Conservation (phyloP, 768 basidiomycete species). For the Botryobasidium botryosum region DNA sequence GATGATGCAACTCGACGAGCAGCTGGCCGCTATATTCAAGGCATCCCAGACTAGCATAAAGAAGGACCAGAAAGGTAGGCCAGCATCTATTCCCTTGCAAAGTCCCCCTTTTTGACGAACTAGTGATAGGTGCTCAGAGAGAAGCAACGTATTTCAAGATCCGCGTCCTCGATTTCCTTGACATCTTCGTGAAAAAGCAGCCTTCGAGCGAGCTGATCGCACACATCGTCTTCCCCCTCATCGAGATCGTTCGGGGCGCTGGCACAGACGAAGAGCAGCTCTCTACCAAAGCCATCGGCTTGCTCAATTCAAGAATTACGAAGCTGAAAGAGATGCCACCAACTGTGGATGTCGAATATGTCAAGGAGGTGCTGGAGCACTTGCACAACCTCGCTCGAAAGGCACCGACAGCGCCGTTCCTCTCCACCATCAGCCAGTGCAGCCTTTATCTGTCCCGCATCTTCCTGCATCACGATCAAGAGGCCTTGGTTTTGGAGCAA, state of each 20-base stretch:
- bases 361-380: constrained; percentile 34
- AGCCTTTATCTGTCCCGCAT: constrained; percentile 52
- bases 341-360: constrained; percentile 28
- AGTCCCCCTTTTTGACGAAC: no score
- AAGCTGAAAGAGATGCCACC: constrained; percentile 54
- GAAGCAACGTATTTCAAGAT: constrained; percentile 95
- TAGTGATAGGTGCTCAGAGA: constrained; percentile 57
- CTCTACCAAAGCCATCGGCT: constrained; percentile 70
- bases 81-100: not conserved
- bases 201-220: constrained; percentile 52
- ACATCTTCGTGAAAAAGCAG: constrained; percentile 64
- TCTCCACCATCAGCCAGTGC: constrained; percentile 48
- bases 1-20: constrained; percentile 92
- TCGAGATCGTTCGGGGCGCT: constrained; percentile 52
- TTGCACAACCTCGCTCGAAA: constrained; percentile 61
- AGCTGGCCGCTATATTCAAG: constrained; percentile 76
- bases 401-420: constrained; percentile 39
- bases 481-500: constrained; percentile 29
- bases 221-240: constrained; percentile 53
- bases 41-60: constrained; percentile 37
- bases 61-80: constrained; percentile 48
- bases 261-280: constrained; percentile 70
- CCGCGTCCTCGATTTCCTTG: constrained; percentile 87
- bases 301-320: constrained; percentile 54
- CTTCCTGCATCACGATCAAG: constrained; percentile 23